These are phyloP conservation scores for Phytophthora podocarpi DNA, from an alignment of 352 stramenopile genomes.

Conservation along the genomic window DNA sequence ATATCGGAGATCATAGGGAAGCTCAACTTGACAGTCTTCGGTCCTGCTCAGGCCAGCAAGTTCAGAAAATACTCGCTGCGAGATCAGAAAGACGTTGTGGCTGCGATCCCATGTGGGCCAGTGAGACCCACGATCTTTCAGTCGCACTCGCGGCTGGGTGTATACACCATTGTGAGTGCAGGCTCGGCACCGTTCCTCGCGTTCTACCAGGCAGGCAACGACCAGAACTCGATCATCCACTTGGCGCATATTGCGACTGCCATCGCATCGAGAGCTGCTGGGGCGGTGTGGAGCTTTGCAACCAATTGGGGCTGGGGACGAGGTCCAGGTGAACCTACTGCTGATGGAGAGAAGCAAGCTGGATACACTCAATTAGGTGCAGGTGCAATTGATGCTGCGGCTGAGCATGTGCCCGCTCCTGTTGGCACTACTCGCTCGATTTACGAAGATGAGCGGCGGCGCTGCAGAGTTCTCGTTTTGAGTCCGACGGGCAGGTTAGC, in stretches of 20 bases:
- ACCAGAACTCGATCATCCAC: conserved; percentile 89
- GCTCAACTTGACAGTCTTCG: conserved; percentile 60
- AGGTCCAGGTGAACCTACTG: conserved; percentile 1
- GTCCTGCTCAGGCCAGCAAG: conserved; percentile 71
- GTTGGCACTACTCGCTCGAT: conserved; percentile 56
- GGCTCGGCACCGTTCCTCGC: conserved; percentile 71
- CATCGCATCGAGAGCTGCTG: conserved; percentile 74
- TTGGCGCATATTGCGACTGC: conserved; percentile 85
- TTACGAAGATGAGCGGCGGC: conserved; percentile 63
- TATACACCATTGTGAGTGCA: conserved; percentile 76
- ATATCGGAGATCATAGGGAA: conserved; percentile 61
- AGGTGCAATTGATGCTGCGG: conserved; percentile 52
- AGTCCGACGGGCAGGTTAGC: conserved; percentile 74
- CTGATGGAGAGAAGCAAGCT: conserved; percentile 13
- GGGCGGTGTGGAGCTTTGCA: conserved; percentile 83
- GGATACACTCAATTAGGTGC: conserved; percentile 34
- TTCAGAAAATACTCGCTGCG: conserved; percentile 82
- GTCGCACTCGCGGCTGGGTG: conserved; percentile 71
- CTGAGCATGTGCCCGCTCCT: conserved; percentile 75
- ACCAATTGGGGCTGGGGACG: conserved; percentile 79
- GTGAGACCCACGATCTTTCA: conserved; percentile 83
- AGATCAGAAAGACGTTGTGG: conserved; percentile 70
- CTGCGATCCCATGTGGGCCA: conserved; percentile 63
- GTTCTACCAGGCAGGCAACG: conserved; percentile 85
- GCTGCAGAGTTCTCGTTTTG: conserved; percentile 63